Evolutionary conservation across 257 asterid genomes (phyloP), one percentile per base, ranked within the genome.

Genomic region (Lithospermum erythrorhizon): DNA sequence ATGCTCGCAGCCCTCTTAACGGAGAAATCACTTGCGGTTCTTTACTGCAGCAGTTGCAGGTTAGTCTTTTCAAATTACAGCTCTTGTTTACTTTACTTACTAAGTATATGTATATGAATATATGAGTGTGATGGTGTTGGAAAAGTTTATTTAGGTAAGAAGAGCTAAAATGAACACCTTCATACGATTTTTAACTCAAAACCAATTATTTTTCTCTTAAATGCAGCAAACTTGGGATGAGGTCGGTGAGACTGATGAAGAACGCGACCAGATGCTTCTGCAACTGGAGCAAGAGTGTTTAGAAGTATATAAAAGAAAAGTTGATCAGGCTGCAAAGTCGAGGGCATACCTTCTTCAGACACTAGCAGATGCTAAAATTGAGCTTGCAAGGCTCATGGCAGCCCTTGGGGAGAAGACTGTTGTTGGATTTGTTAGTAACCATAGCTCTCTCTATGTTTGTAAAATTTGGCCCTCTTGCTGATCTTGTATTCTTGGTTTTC

Each of bases 201-300:
- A 19, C 23, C 10, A 18, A 2, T 19, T 53, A 10, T 20, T 53
- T 53, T 41, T 41, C 49, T 41, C 18, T 13, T 5, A 13, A 20
- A 53, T 83, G 84, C 82, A 90, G 97, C 79, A 82, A 80, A 84
- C 86, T 9, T 90, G 97, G 97, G 97, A 90, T 72, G 97, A 90
- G 73, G 97, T 90, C 30, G 97, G 97, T 41, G 95, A 87, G 75
- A 83, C 75, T 62, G 95, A 87, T 16, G 95, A 90, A 8, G 97
- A 84, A 54, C 77, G 97, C 56, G 97, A 90, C 72, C 80, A 67
- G 79, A 80, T 87, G 87, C 89, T 87, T 70, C 87, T 87, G 74
- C 97, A 87, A 77, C 61, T 90, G 61, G 95, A 90, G 74, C 93
- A 87, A 57, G 97, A 90, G 58, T 90, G 97, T 78, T 73, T 90